A percentile compares a stretch with the other conserved stretches of the same genome.
phyloP scores from a whole-genome alignment of 2,329 filamentous ascomycete species.

The Calonectria naviculata region DNA sequence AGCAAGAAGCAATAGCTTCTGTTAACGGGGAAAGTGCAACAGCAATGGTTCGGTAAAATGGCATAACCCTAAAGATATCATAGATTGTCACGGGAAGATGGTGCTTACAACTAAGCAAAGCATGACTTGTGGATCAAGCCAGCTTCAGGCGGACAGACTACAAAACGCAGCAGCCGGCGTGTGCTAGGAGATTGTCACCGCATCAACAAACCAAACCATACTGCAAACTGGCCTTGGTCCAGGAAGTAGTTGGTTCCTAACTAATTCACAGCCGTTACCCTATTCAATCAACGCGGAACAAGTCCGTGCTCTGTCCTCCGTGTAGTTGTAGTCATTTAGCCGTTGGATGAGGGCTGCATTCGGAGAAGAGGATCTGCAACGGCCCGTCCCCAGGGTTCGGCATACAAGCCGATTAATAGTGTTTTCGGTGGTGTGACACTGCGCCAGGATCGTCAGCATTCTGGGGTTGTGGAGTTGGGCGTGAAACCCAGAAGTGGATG shows the following conservation, averaged over 20 bases:
- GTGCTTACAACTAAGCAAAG: not conserved
- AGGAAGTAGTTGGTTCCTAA: not conserved
- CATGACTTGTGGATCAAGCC: not conserved
- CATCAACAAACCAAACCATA: not conserved
- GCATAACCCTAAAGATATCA: not conserved
- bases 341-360: not conserved
- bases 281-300: no score
- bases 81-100: not conserved
- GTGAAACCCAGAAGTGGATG: not conserved
- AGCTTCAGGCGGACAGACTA: not conserved
- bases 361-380: not conserved
- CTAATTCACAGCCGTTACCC: not conserved
- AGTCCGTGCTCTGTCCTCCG: not conserved
- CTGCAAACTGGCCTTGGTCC: not conserved
- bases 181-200: not conserved
- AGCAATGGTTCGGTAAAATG: not conserved
- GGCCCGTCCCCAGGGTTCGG: not conserved
- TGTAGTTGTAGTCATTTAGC: not conserved
- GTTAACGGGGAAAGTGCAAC: not conserved
- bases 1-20: not conserved
- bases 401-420: not conserved
- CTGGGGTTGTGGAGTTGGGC: not conserved
- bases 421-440: not conserved
- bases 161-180: not conserved
- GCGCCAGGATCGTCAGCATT: not conserved